phyloP scores from a whole-genome alignment of 2,329 filamentous ascomycete genomes.

The Cytospora piceicola region DNA sequence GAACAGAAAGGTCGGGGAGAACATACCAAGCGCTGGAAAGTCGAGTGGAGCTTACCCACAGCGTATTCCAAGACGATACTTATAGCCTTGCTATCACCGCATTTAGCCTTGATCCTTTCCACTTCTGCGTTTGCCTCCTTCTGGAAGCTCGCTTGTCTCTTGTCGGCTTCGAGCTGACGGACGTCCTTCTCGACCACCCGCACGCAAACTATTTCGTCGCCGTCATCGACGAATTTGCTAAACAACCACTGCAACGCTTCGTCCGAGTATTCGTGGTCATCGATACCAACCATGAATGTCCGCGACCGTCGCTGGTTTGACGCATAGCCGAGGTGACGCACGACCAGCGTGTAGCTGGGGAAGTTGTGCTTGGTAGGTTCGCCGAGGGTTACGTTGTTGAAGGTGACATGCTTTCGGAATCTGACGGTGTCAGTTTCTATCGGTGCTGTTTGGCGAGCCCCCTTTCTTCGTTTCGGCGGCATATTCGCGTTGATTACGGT shows the following conservation, averaged over 20 bases:
- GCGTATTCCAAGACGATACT: slow-evolving; percentile 85
- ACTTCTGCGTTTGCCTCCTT: slow-evolving; percentile 76
- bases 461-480: slow-evolving; percentile 38
- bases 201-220: slow-evolving; percentile 90
- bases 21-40: slow-evolving; percentile 86
- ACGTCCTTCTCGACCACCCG: slow-evolving; percentile 84
- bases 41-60: slow-evolving; percentile 85
- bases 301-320: slow-evolving; percentile 73
- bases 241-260: slow-evolving; percentile 92
- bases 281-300: slow-evolving; percentile 88
- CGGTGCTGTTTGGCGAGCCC: slow-evolving; percentile 38
- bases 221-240: slow-evolving; percentile 89
- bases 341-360: slow-evolving; percentile 77
- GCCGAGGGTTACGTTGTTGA: slow-evolving; percentile 62
- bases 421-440: slow-evolving; percentile 49
- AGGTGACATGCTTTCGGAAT: slow-evolving; percentile 63
- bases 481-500: slow-evolving; percentile 36
- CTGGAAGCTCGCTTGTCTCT: slow-evolving; percentile 59
- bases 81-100: slow-evolving; percentile 78
- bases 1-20: background rate
- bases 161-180: slow-evolving; percentile 65
- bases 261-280: slow-evolving; percentile 89
- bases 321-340: slow-evolving; percentile 85
- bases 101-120: slow-evolving; percentile 77
- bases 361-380: slow-evolving; percentile 64